These are phyloP conservation scores for Penicillium polonicum DNA, from an alignment of 2,329 filamentous ascomycete species.

Conservation along the genomic window DNA sequence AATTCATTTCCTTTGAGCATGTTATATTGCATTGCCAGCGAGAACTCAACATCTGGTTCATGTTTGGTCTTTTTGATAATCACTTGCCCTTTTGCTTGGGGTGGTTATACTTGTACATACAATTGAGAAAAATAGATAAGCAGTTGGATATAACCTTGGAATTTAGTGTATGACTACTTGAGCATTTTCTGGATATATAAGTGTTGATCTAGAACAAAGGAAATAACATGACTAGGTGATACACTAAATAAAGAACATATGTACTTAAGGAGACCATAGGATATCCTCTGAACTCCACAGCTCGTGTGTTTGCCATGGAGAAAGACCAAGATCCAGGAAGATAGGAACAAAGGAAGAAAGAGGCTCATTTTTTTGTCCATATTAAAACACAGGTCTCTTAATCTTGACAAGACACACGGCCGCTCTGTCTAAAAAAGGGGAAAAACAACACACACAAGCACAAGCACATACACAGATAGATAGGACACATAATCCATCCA, in stretches of 20 bases:
- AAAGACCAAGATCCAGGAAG: slow-evolving; percentile 14
- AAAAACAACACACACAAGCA: slow-evolving; percentile 19
- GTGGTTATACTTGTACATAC: slow-evolving; percentile 19
- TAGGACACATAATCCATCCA: slow-evolving; percentile 21
- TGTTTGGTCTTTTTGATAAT: slow-evolving; percentile 5
- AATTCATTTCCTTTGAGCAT: slow-evolving; percentile 13
- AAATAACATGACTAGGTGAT: slow-evolving; percentile 33
- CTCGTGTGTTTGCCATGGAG: slow-evolving; percentile 12
- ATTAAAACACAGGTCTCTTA: slow-evolving; percentile 41
- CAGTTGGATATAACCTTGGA: slow-evolving; percentile 6
- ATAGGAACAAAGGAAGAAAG: slow-evolving; percentile 28
- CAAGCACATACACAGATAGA: slow-evolving; percentile 27
- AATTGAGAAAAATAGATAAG: slow-evolving; percentile 18
- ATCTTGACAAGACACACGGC: slow-evolving; percentile 38
- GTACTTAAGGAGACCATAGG: slow-evolving; percentile 25
- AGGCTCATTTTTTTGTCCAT: slow-evolving; percentile 39
- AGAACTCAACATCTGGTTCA: not conserved
- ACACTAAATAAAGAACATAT: slow-evolving; percentile 30
- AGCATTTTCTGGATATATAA: not conserved
- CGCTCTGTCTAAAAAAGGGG: slow-evolving; percentile 35
- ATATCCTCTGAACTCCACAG: slow-evolving; percentile 9
- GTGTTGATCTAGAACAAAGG: slow-evolving; percentile 21
- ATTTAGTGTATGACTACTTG: slow-evolving; percentile 16
- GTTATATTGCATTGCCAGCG: slow-evolving; percentile 1
- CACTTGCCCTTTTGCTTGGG: slow-evolving; percentile 1